A percentile compares a stretch with the other conserved stretches of the same genome.
phyloP scores from a whole-genome alignment of 345 rosid species.

The Melaleuca alternifolia region DNA sequence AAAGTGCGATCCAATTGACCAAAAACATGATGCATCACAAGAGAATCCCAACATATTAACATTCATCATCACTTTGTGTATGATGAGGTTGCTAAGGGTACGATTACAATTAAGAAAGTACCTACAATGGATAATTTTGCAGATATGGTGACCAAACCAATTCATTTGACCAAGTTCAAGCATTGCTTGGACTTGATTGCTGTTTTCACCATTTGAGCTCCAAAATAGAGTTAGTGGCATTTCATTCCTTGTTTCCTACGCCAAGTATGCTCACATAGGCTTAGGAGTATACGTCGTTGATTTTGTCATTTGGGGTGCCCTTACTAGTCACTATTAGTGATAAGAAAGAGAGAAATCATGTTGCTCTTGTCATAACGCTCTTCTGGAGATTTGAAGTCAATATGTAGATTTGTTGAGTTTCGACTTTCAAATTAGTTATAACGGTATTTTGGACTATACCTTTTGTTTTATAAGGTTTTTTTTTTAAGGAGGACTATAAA shows the following conservation, averaged over 20 bases:
- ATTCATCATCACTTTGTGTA: background rate
- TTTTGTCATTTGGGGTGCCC: background rate
- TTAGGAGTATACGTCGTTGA: background rate
- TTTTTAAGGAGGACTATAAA: too few relatives aligned
- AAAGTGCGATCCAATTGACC: background rate
- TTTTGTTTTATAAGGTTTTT: too few relatives aligned
- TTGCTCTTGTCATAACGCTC: too few relatives aligned
- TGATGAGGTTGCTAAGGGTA: background rate
- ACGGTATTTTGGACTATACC: too few relatives aligned
- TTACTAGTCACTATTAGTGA: too few relatives aligned
- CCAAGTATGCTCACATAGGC: background rate
- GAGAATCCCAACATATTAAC: background rate
- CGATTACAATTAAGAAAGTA: background rate
- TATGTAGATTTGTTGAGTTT: background rate
- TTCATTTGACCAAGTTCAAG: background rate
- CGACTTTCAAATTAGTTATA: too few relatives aligned
- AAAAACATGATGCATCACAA: background rate
- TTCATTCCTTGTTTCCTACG: too few relatives aligned
- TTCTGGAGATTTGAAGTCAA: background rate
- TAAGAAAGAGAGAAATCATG: too few relatives aligned
- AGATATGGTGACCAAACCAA: background rate
- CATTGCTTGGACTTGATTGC: background rate
- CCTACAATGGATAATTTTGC: background rate
- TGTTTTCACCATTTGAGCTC: background rate
- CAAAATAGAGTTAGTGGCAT: too few relatives aligned